Evolutionary conservation across 2,329 filamentous ascomycete genomes (phyloP), one percentile per base, ranked within the genome.

Genomic region (Dactylellina cionopaga): DNA sequence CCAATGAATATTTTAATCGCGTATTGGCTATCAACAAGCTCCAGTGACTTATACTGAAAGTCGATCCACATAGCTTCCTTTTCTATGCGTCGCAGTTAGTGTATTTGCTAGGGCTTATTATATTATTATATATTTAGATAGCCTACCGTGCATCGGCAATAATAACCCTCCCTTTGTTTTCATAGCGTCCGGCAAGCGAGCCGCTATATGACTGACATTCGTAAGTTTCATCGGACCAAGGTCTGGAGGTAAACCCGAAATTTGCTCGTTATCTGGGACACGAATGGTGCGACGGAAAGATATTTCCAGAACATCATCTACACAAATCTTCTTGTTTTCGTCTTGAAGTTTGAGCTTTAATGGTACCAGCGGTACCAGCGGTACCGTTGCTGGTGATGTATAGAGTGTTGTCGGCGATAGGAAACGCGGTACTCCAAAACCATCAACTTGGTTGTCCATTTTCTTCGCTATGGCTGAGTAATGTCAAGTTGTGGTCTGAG

Each of bases 41-140:
- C n/a, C n/a, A n/a, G n/a, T 2, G 41, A 64, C 11, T 56, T 27
- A n/a, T 17, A 1, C 1, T 75, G 70, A 11, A 83, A 81, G 0
- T 76, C 62, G 51, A 83, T 81, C 80, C 81, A 83, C 80, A 82
- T 80, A 0, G 81, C 82, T 56, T 83, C 82, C 6, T 77, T 77
- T 64, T 82, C 55, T 59, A 3, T 37, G 35, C 31, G 17, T 6
- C 9, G 6, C 10, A 19, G 9, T 5, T 7, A 13, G 39, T 7
- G 5, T 19, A 13, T 43, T 43, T 5, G 39, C 10, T 6, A 43
- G 6, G 39, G 6, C n/a, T n/a, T n/a, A n/a, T n/a, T n/a, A n/a
- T n/a, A n/a, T n/a, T n/a, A n/a, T n/a, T n/a, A n/a, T n/a, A n/a
- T n/a, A n/a, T n/a, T n/a, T n/a, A n/a, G n/a, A n/a, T n/a, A n/a